Conservation (phyloP, 139 green algal genomes). For the Astrephomene gubernaculifera region DNA sequence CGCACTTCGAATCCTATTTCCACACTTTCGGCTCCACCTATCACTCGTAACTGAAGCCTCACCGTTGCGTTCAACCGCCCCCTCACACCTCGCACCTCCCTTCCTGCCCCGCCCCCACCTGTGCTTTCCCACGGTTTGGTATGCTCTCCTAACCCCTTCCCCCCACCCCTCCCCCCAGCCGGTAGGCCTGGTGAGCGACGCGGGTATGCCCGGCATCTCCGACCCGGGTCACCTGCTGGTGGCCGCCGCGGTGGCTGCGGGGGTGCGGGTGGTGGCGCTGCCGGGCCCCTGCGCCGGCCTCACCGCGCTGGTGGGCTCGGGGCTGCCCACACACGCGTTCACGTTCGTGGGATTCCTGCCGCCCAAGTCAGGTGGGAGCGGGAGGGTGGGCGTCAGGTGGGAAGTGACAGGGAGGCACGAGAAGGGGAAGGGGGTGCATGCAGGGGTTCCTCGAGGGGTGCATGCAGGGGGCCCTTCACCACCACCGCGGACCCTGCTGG, state of each 20-base stretch:
- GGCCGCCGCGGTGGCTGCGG: slow-evolving; percentile 58
- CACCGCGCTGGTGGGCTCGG: slow-evolving; percentile 81
- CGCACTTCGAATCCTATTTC: no score
- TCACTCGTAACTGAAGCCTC: no score
- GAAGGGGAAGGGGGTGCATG: neutral
- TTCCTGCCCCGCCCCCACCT: no score
- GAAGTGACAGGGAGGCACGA: neutral
- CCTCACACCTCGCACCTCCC: no score
- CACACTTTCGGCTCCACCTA: no score
- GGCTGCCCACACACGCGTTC: slow-evolving; percentile 77
- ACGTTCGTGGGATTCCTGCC: slow-evolving; percentile 89
- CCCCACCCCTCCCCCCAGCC: slow-evolving; percentile 34
- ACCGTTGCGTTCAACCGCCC: no score
- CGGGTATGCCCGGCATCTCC: slow-evolving; percentile 86
- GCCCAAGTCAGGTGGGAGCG: slow-evolving; percentile 68
- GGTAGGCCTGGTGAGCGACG: slow-evolving; percentile 92
- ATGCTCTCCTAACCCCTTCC: neutral
- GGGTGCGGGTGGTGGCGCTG: slow-evolving; percentile 59
- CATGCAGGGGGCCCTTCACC: no score
- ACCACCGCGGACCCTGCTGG: no score
- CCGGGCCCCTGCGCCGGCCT: slow-evolving; percentile 86
- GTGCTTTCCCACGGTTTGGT: no score
- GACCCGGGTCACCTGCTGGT: slow-evolving; percentile 89
- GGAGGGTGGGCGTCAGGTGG: neutral
- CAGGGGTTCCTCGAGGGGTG: no score